Percentiles rank a stretch among this genome's conserved stretches.
Conservation (phyloP, 164 flowering plant species). For the Vitis rotundifolia region DNA sequence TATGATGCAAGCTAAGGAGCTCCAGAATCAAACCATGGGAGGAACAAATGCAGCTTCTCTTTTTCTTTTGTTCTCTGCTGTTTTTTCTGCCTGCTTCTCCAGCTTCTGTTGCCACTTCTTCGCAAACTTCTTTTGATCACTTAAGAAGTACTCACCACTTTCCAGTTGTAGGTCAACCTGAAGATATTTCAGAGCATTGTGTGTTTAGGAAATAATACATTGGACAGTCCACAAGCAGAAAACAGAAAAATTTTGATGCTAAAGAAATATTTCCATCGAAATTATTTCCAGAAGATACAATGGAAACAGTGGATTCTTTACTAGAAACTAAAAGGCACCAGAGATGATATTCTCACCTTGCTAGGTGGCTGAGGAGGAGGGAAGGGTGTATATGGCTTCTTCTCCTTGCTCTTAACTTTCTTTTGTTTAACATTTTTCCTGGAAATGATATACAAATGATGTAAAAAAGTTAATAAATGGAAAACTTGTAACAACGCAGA, state of each 20-base stretch:
- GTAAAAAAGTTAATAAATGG: background rate
- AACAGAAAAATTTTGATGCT: background rate
- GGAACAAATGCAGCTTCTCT: conserved; percentile 81
- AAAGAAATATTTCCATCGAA: background rate
- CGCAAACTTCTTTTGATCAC: conserved; percentile 62
- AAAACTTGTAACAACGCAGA: background rate
- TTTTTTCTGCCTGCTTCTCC: conserved; percentile 85
- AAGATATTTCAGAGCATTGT: background rate
- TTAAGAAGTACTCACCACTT: conserved; percentile 87
- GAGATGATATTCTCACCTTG: conserved; percentile 53
- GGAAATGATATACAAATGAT: conserved; percentile 11
- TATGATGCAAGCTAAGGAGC: background rate
- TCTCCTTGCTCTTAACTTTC: conserved; percentile 79
- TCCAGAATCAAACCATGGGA: conserved; percentile 56
- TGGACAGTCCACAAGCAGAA: background rate
- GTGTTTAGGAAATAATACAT: background rate
- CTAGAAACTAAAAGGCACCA: background rate
- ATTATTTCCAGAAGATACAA: too few relatives aligned
- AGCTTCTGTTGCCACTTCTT: conserved; percentile 90
- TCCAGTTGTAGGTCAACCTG: conserved; percentile 83
- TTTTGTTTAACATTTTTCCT: conserved; percentile 91
- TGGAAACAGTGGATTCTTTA: background rate
- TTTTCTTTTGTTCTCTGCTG: conserved; percentile 76
- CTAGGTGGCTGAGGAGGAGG: conserved; percentile 97
- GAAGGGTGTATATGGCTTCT: conserved; percentile 93